phyloP scores from a whole-genome alignment of 177 flowering plant genomes.

The Vitis hybrid region DNA sequence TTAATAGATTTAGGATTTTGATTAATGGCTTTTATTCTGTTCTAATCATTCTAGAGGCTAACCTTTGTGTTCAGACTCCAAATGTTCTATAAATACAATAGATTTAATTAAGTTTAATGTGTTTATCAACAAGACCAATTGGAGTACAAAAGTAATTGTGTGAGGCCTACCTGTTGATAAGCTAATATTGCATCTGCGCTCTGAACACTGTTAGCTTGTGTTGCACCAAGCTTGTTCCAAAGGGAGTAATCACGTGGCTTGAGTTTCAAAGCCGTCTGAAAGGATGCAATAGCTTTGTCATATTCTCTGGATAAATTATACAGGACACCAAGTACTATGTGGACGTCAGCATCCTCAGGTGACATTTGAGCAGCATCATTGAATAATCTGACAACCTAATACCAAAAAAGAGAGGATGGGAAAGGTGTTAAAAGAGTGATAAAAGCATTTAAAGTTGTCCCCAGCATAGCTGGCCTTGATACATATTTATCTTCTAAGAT shows the following conservation, averaged over 20 bases:
- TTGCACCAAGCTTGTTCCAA: conserved; percentile 99
- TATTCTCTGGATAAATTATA: conserved; percentile 87
- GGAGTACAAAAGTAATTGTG: too few relatives aligned
- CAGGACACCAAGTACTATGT: conserved; percentile 89
- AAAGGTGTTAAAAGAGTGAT: not conserved
- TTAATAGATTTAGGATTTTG: too few relatives aligned
- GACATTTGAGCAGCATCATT: conserved; percentile 86
- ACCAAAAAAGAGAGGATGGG: not conserved
- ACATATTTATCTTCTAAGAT: too few relatives aligned
- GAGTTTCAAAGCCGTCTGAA: conserved; percentile 75
- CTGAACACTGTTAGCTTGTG: conserved; percentile 97
- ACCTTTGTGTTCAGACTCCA: too few relatives aligned
- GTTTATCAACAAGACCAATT: too few relatives aligned
- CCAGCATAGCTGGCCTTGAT: too few relatives aligned
- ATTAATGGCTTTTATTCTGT: too few relatives aligned
- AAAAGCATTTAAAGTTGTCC: too few relatives aligned
- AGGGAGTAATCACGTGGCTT: conserved; percentile 95
- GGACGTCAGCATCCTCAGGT: conserved; percentile 95
- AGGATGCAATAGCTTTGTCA: conserved; percentile 78
- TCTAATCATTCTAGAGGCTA: too few relatives aligned
- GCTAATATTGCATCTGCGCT: conserved; percentile 94
- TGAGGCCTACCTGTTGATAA: conserved; percentile 71
- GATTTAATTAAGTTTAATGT: too few relatives aligned
- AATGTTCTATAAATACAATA: too few relatives aligned
- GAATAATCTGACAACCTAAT: conserved; percentile 73